Evolutionary conservation across 306 rosid species (phyloP).

Genomic region (Sphenostylis stenocarpa): DNA sequence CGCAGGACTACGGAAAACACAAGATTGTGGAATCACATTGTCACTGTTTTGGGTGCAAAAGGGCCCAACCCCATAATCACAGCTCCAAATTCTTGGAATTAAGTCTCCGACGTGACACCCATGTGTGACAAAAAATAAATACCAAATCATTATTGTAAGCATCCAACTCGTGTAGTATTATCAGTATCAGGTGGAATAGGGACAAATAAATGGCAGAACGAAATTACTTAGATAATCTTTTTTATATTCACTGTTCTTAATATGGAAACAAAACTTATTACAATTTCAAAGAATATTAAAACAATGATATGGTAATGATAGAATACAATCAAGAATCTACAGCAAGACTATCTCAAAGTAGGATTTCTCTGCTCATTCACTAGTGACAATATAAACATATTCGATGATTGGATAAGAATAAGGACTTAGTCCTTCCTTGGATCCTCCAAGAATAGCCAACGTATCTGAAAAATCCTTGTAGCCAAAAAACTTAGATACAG

Average conservation of each 20-base stretch:
- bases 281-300: constrained; percentile 32
- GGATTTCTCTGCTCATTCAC: constrained; percentile 3
- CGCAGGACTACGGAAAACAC: neutral
- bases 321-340: constrained; percentile 18
- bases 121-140: neutral
- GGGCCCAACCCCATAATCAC: neutral
- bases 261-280: constrained; percentile 23
- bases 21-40: neutral
- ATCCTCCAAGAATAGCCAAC: constrained; percentile 17
- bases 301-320: neutral
- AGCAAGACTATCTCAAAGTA: constrained; percentile 16
- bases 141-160: neutral
- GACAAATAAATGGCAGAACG: neutral
- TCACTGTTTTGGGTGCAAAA: neutral
- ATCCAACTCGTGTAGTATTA: neutral
- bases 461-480: neutral
- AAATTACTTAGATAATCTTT: neutral
- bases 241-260: constrained; percentile 13
- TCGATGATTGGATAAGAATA: neutral
- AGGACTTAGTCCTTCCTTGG: constrained; percentile 17
- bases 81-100: neutral
- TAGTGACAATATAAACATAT: constrained; percentile 19
- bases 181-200: neutral
- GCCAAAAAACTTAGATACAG: constrained; percentile 14
- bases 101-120: neutral